These are phyloP conservation scores for Pseudoturritis turrita DNA, from an alignment of 345 rosid species.

Conservation along the genomic window DNA sequence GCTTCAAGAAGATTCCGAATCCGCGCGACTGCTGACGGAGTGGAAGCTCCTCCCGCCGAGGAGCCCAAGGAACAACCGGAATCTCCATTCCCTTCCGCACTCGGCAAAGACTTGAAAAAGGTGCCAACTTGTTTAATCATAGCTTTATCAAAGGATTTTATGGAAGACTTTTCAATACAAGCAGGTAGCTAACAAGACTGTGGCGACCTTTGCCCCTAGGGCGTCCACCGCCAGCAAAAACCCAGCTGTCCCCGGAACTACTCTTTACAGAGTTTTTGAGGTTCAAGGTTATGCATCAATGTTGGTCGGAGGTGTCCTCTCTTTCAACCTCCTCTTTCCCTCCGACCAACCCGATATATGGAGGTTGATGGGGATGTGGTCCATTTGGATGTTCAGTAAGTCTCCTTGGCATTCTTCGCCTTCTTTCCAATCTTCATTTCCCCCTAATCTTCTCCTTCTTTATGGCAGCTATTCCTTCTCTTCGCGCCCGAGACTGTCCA, in stretches of 20 bases:
- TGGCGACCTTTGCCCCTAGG: constrained; percentile 93
- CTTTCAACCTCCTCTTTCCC: constrained; percentile 86
- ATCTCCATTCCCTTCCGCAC: constrained; percentile 27
- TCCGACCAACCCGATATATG: constrained; percentile 86
- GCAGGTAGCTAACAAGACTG: constrained; percentile 90
- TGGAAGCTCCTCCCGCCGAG: constrained; percentile 32
- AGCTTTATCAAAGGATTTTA: no score
- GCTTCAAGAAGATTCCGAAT: constrained; percentile 23
- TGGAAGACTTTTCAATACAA: not conserved
- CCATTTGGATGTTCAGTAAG: constrained; percentile 99
- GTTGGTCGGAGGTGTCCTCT: constrained; percentile 77
- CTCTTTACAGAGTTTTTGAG: constrained; percentile 84
- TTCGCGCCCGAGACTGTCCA: constrained; percentile 91
- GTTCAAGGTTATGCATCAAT: constrained; percentile 78
- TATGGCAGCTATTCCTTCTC: constrained; percentile 81
- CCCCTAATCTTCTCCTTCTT: not conserved
- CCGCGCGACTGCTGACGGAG: constrained; percentile 43
- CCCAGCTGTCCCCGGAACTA: constrained; percentile 86
- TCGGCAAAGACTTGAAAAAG: constrained; percentile 82
- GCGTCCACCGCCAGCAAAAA: constrained; percentile 85
- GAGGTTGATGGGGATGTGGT: constrained; percentile 99
- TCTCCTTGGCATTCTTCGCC: not conserved
- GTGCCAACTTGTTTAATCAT: constrained; percentile 30
- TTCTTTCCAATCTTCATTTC: not conserved
- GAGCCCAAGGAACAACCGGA: constrained; percentile 31